Conservation (phyloP, 768 basidiomycete genomes). For the Pleurotus tuoliensis region DNA sequence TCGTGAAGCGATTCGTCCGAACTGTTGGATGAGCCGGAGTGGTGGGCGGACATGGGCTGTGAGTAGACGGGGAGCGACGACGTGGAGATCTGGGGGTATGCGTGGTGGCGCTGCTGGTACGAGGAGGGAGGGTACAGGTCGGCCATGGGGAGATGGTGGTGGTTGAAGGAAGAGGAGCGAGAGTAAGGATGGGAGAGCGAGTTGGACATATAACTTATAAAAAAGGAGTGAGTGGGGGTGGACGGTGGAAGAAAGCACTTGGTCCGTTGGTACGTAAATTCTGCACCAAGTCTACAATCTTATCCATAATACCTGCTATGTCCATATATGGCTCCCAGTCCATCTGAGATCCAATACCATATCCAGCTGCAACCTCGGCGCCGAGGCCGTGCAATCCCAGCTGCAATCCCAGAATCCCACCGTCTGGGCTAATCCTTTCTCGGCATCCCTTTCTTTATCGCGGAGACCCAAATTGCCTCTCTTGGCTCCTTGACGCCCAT, state of each 20-base stretch:
- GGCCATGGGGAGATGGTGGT: conserved; percentile 40
- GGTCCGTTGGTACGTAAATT: conserved; percentile 4
- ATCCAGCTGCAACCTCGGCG: conserved; percentile 2
- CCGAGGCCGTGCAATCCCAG: conserved; percentile 7
- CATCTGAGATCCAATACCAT: not conserved
- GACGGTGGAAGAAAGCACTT: conserved; percentile 9
- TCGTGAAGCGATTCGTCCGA: conserved; percentile 48
- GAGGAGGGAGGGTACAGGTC: conserved; percentile 52
- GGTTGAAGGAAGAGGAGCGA: conserved; percentile 25
- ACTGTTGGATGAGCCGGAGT: conserved; percentile 35
- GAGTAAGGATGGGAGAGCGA: conserved; percentile 28
- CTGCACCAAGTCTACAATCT: conserved; percentile 10
- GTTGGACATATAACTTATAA: conserved; percentile 3
- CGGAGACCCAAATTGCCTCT: not conserved
- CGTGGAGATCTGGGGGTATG: conserved; percentile 27
- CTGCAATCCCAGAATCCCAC: not conserved
- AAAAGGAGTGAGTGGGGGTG: conserved; percentile 2
- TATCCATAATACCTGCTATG: conserved; percentile 8
- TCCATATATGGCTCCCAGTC: not conserved
- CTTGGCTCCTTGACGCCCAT: no score
- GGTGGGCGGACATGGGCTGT: conserved; percentile 33
- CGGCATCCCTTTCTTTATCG: not conserved
- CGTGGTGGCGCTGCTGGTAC: conserved; percentile 29
- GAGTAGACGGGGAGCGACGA: conserved; percentile 29
- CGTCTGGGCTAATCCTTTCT: not conserved